Conservation (phyloP, 306 rosid species). For the Cucurbita pepo region DNA sequence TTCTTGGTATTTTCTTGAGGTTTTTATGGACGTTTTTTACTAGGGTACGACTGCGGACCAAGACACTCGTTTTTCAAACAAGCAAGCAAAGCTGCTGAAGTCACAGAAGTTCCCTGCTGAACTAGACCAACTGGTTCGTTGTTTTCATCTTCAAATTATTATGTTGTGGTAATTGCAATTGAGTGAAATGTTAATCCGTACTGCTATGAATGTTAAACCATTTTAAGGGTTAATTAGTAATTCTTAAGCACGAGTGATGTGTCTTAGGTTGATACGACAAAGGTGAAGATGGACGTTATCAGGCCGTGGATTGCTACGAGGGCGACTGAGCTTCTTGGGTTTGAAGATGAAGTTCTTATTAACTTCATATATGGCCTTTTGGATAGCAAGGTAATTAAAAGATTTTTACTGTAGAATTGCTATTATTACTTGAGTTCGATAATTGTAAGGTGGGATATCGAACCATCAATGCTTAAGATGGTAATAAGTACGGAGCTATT, state of each 20-base stretch:
- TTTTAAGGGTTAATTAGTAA: neutral
- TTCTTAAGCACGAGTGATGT: slow-evolving; percentile 12
- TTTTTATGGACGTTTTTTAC: neutral
- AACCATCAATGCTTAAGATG: neutral
- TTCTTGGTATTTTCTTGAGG: neutral
- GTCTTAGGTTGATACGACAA: slow-evolving; percentile 67
- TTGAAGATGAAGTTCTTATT: slow-evolving; percentile 96
- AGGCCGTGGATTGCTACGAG: slow-evolving; percentile 82
- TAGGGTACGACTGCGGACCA: slow-evolving; percentile 97
- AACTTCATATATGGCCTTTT: slow-evolving; percentile 86
- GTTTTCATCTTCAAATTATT: neutral
- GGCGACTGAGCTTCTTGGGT: slow-evolving; percentile 90
- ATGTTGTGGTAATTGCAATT: neutral
- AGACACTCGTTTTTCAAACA: slow-evolving; percentile 93
- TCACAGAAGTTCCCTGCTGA: slow-evolving; percentile 96
- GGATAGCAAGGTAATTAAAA: slow-evolving; percentile 62
- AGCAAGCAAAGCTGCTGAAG: slow-evolving; percentile 87
- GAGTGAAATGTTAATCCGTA: neutral
- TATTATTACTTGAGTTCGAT: neutral
- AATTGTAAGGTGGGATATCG: neutral
- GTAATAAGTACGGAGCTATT: neutral
- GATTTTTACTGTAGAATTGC: neutral
- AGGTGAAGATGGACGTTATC: slow-evolving; percentile 85
- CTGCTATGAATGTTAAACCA: neutral
- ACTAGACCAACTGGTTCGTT: slow-evolving; percentile 78